Conservation (phyloP, 140 eudicot species). For the Flaveria floridana region DNA sequence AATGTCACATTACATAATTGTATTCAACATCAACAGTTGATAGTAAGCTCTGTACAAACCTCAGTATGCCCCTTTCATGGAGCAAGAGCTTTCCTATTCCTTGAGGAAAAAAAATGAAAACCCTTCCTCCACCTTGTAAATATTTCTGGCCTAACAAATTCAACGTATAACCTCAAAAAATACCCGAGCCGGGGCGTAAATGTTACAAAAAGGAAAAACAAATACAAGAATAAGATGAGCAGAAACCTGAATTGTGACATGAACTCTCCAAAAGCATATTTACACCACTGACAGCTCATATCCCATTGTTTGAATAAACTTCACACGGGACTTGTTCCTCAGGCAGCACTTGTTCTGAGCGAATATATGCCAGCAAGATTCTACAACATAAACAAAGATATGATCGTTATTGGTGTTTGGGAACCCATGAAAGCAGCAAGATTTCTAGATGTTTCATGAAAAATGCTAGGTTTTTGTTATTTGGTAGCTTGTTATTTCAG, state of each 20-base stretch:
- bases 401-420: neutral
- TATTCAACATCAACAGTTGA: conserved; percentile 20
- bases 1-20: conserved; percentile 29
- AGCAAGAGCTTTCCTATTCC: conserved; percentile 34
- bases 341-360: conserved; percentile 17
- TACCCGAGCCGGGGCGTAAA: neutral
- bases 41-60: conserved; percentile 32
- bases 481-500: neutral
- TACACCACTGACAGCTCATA: conserved; percentile 33
- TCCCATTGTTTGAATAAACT: conserved; percentile 28
- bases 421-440: neutral
- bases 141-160: conserved; percentile 18
- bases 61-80: conserved; percentile 27
- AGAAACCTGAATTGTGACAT: conserved; percentile 23
- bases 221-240: conserved; percentile 31
- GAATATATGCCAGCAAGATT: conserved; percentile 23
- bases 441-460: neutral
- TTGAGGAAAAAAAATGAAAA: conserved; percentile 18
- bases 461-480: neutral
- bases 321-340: conserved; percentile 17
- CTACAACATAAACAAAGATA: conserved; percentile 22
- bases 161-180: neutral
- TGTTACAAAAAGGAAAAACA: conserved; percentile 14
- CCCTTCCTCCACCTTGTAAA: conserved; percentile 26
- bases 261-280: conserved; percentile 23